phyloP scores from a whole-genome alignment of 2,329 filamentous ascomycete genomes.

The Talaromyces rugulosus region DNA sequence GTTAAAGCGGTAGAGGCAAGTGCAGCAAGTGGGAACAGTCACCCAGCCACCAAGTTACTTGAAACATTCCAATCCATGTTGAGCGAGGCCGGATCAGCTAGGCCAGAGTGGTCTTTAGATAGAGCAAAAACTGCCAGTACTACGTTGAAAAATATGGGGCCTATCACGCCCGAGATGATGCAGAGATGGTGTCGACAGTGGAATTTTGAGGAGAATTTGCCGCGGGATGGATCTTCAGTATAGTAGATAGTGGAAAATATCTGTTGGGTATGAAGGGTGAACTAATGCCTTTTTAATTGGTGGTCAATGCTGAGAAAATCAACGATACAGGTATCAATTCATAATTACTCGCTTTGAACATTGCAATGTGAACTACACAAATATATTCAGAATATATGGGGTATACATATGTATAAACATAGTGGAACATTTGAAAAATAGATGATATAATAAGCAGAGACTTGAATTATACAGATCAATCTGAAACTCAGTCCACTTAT shows the following conservation, averaged over 20 bases:
- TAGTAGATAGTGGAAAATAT: not conserved
- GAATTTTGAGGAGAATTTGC: slow-evolving; percentile 2
- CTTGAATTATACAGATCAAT: no score
- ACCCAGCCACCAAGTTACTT: slow-evolving; percentile 7
- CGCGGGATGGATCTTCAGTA: not conserved
- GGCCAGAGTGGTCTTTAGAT: not conserved
- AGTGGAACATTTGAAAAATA: not conserved
- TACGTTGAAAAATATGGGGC: slow-evolving; percentile 4
- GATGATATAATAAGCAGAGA: not conserved
- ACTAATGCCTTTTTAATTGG: no score
- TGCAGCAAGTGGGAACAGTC: not conserved
- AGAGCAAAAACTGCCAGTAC: slow-evolving; percentile 1
- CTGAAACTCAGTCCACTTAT: not conserved
- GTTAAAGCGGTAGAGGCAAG: slow-evolving; percentile 7
- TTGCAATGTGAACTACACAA: no score
- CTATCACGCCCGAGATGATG: slow-evolving; percentile 10
- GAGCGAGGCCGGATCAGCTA: not conserved
- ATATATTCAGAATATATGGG: not conserved
- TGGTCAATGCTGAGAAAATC: no score
- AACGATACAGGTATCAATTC: no score
- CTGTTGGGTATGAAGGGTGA: no score
- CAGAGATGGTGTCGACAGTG: slow-evolving; percentile 8
- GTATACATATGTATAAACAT: not conserved
- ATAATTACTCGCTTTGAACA: no score
- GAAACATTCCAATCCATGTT: slow-evolving; percentile 5